Conservation (phyloP, 2,329 filamentous ascomycete species). For the Ascocoryne sarcoides region DNA sequence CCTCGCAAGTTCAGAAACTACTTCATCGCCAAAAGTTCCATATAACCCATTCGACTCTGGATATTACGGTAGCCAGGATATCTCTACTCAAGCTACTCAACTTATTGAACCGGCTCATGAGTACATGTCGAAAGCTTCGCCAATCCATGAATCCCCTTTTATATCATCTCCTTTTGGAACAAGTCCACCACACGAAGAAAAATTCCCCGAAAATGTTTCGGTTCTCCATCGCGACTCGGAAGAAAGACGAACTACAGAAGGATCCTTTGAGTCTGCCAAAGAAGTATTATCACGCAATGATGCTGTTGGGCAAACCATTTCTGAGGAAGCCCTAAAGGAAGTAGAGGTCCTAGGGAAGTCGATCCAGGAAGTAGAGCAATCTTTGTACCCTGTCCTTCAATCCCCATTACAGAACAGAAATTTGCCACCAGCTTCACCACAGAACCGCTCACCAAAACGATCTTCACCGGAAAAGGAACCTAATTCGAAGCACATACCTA, state of each 20-base stretch:
- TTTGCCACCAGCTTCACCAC: constrained; percentile 12
- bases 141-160: not conserved
- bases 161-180: not conserved
- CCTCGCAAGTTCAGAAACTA: constrained; percentile 6
- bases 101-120: constrained; percentile 2
- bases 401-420: constrained; percentile 18
- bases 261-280: constrained; percentile 35
- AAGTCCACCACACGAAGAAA: constrained; percentile 2
- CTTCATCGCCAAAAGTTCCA: constrained; percentile 22
- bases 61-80: constrained; percentile 57
- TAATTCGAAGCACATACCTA: not conserved
- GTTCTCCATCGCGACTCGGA: constrained; percentile 17
- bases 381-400: constrained; percentile 17
- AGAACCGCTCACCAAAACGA: constrained; percentile 16
- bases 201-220: constrained; percentile 10
- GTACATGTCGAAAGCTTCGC: not conserved
- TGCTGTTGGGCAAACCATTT: constrained; percentile 4
- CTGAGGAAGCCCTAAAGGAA: constrained; percentile 5
- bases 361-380: constrained; percentile 6
- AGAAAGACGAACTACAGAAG: constrained; percentile 21
- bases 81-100: constrained; percentile 15
- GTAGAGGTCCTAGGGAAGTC: constrained; percentile 2
- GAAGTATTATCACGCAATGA: constrained; percentile 35
- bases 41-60: constrained; percentile 50
- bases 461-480: constrained; percentile 6